Percentiles rank a stretch among this genome's conserved stretches.
Conservation (phyloP, 257 asterid genomes). For the Solanum chiquidenum region DNA sequence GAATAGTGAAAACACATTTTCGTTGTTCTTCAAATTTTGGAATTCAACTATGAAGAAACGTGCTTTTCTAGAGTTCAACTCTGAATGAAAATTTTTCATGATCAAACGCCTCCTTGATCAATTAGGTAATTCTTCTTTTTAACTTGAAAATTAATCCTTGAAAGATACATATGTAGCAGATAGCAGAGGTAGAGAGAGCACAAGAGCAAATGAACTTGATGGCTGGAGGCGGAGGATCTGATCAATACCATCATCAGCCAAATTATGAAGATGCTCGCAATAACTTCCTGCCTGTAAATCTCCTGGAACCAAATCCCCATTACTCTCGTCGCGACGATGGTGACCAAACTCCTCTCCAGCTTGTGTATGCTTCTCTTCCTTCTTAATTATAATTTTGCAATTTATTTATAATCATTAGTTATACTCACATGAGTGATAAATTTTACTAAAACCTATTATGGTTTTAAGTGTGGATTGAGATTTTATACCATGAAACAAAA, state of each 20-base stretch:
- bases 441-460: not conserved
- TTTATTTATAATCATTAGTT: not conserved
- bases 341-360: slow-evolving; percentile 70
- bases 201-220: slow-evolving; percentile 60
- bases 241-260: slow-evolving; percentile 39
- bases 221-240: slow-evolving; percentile 25
- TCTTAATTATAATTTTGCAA: not conserved
- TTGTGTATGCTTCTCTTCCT: slow-evolving; percentile 36
- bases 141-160: not conserved
- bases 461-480: not conserved
- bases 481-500: not conserved
- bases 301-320: slow-evolving; percentile 61
- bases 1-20: not conserved
- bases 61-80: not conserved
- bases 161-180: slow-evolving; percentile 25
- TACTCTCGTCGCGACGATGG: slow-evolving; percentile 46
- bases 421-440: not conserved
- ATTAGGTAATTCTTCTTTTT: not conserved
- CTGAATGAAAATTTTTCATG: not conserved
- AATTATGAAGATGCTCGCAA: slow-evolving; percentile 38
- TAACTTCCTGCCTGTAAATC: slow-evolving; percentile 62
- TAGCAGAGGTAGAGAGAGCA: slow-evolving; percentile 83
- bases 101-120: not conserved
- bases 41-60: not conserved
- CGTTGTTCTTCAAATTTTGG: not conserved